Evolutionary conservation across 495 filamentous ascomycete species (phyloP), one percentile per base, ranked within the genome.

Genomic region (Hypoxylon lienhwacheense): DNA sequence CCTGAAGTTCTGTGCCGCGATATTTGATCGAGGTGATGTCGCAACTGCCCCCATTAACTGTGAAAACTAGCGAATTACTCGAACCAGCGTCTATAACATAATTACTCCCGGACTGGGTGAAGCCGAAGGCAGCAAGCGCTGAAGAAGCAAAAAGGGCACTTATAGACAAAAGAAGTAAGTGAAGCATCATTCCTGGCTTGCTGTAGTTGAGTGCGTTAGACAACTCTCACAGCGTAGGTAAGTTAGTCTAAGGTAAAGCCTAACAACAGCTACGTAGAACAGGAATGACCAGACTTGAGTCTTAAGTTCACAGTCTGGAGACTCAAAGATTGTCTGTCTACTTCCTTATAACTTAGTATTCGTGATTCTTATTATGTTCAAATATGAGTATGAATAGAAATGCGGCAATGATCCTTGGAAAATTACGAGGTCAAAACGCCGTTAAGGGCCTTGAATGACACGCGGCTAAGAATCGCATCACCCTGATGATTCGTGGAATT

Each of bases 11-110:
- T 14, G 73, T 72, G 34, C 77, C 76, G 35, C 79, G 79, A 59
- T 73, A 86, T 15, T 74, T 74, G 64, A 87, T 79, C 1, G 82
- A 85, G 10, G 76, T 81, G 55, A 86, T 83, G 63, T 87, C 84
- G 47, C 83, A 85, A 62, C 64, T 85, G 5, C 68, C 64, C 26
- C 76, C 72, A 50, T 69, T 77, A 29, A 86, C 81, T 1, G 81
- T 80, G 53, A 85, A 81, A 21, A 78, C 67, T 16, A 86, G 62
- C 0, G 78, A 32, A 45, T 83, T 82, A 6, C 71, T 47, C 0
- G 80, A 80, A 10, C 75, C 79, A 32, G 81, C 76, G 49, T 83
- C 77, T 37, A 85, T 69, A 14, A 78, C 67, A 64, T 77, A 83
- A 28, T 71, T 71, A 28, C 61, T 65, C 17, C 71, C 70, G 11